phyloP scores from a whole-genome alignment of 345 rosid genomes.

The Iberis pinnata region DNA sequence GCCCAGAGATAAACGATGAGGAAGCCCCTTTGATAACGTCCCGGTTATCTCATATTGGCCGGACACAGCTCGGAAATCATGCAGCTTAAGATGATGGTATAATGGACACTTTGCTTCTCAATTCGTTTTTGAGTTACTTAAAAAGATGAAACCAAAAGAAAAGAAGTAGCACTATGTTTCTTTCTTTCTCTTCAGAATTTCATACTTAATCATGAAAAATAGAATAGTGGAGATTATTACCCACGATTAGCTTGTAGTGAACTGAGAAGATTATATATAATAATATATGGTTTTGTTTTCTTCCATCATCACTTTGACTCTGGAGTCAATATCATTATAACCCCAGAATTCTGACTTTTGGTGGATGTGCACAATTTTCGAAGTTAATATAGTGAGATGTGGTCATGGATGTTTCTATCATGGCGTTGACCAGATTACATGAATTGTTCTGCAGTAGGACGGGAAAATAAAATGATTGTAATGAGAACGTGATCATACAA shows the following conservation, averaged over 20 bases:
- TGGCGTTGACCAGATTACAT: neutral
- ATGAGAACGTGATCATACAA: slow-evolving; percentile 17
- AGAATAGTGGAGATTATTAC: slow-evolving; percentile 12
- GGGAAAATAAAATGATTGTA: neutral
- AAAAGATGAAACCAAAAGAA: neutral
- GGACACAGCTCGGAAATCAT: slow-evolving; percentile 52
- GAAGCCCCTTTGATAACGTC: slow-evolving; percentile 75
- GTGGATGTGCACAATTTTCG: no score
- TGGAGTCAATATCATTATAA: no score
- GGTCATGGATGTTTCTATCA: no score
- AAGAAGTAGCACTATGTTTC: no score
- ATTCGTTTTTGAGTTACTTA: neutral
- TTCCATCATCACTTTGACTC: neutral
- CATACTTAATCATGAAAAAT: slow-evolving; percentile 5
- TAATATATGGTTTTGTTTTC: neutral
- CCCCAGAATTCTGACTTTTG: no score
- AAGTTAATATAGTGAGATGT: no score
- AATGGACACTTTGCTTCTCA: slow-evolving; percentile 2
- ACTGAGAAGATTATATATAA: neutral
- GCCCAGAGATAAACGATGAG: slow-evolving; percentile 47
- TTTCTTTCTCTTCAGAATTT: slow-evolving; percentile 1
- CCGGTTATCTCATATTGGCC: slow-evolving; percentile 71
- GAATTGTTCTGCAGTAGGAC: slow-evolving; percentile 1
- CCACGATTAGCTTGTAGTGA: slow-evolving; percentile 20
- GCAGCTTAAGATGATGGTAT: slow-evolving; percentile 12